Conservation (phyloP, 2,329 filamentous ascomycete genomes). For the Xylaria sp. region DNA sequence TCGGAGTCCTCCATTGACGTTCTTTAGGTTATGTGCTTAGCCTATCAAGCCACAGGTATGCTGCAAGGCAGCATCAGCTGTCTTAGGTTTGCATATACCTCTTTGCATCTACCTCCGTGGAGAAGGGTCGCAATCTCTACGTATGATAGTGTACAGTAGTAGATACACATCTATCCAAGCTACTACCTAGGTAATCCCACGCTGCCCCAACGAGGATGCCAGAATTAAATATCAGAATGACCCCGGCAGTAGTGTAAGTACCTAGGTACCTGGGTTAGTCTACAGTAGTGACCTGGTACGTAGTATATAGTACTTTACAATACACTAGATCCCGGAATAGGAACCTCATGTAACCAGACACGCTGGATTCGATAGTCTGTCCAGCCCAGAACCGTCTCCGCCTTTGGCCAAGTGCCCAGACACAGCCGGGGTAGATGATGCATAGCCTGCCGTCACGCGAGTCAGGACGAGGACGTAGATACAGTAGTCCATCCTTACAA, state of each 20-base stretch:
- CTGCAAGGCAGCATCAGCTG: not conserved
- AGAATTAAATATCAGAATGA: not conserved
- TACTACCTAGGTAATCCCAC: no score
- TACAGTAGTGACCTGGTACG: conserved; percentile 5
- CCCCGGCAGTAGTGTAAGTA: not conserved
- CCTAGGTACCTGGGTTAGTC: not conserved
- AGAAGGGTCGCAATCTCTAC: no score
- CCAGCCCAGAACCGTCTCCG: not conserved
- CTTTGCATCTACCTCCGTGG: no score
- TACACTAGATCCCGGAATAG: conserved; percentile 9
- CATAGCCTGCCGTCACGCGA: not conserved
- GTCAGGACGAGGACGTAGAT: not conserved
- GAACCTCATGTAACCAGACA: conserved; percentile 5
- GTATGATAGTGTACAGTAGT: no score
- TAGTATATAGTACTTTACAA: no score
- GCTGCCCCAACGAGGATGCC: not conserved
- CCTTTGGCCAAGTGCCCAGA: not conserved
- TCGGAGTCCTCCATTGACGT: no score
- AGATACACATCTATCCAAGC: no score
- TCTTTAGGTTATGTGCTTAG: no score
- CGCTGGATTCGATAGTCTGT: conserved; percentile 7
- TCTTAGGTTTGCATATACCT: no score
- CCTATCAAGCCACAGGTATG: not conserved
- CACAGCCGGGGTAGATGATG: not conserved
- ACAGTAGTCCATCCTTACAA: not conserved